A percentile compares a stretch with the other conserved stretches of the same genome.
These are phyloP conservation scores for Shiraia sp. DNA, from an alignment of 2,329 filamentous ascomycete species.

Conservation along the genomic window DNA sequence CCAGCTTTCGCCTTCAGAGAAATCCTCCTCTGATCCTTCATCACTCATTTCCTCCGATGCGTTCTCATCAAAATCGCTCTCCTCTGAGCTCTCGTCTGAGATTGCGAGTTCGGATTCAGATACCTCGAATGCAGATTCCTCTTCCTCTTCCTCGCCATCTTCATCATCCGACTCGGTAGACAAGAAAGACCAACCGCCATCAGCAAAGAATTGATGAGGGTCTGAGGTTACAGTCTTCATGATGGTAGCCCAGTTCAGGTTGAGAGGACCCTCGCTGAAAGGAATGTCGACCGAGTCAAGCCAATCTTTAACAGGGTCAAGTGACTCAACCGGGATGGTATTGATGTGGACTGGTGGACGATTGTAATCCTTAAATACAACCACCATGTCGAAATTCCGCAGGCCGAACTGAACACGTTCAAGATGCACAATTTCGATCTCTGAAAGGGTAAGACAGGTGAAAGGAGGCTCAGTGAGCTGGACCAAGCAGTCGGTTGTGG, in stretches of 20 bases:
- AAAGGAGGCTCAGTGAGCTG: conserved; percentile 97
- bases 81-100: conserved; percentile 78
- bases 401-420: conserved; percentile 95
- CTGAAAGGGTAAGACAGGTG: conserved; percentile 90
- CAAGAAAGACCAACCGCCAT: conserved; percentile 95
- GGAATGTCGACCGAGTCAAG: conserved; percentile 94
- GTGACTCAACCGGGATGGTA: conserved; percentile 92
- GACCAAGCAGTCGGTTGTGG: conserved; percentile 94
- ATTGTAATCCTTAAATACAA: conserved; percentile 96
- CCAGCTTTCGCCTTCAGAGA: conserved; percentile 76
- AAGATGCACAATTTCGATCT: conserved; percentile 94
- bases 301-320: conserved; percentile 97
- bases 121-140: conserved; percentile 91
- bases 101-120: conserved; percentile 77
- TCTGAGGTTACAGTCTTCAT: conserved; percentile 98
- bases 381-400: conserved; percentile 98
- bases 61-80: conserved; percentile 91
- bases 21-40: conserved; percentile 59
- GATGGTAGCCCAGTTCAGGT: conserved; percentile 98
- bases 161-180: conserved; percentile 86
- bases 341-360: conserved; percentile 93
- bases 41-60: conserved; percentile 81
- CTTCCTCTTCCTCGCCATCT: conserved; percentile 73
- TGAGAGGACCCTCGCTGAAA: conserved; percentile 90
- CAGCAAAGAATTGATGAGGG: conserved; percentile 90